phyloP scores from a whole-genome alignment of 495 filamentous ascomycete species.

The Aspergillus asperescens region DNA sequence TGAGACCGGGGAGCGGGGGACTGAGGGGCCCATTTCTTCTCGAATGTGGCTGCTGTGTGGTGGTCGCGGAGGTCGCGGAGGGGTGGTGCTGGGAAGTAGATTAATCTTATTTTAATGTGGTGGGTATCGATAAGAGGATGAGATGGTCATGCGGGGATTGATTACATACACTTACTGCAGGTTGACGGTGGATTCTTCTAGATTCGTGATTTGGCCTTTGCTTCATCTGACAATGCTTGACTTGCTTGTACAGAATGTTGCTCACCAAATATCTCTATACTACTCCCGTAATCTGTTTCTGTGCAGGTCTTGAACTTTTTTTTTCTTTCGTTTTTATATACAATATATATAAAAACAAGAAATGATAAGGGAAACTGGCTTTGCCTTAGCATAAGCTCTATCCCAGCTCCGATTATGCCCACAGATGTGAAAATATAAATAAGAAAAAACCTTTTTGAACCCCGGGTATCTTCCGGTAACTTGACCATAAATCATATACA shows the following conservation, averaged over 20 bases:
- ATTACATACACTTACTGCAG: too few relatives aligned
- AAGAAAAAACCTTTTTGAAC: conserved; percentile 4
- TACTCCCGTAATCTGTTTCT: too few relatives aligned
- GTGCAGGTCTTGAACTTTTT: too few relatives aligned
- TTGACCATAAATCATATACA: conserved; percentile 2
- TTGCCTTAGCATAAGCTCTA: background rate
- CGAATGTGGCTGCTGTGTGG: background rate
- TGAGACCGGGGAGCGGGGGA: conserved; percentile 55
- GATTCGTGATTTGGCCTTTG: background rate
- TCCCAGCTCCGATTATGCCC: conserved; percentile 2
- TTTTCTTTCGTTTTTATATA: background rate
- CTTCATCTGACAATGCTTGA: too few relatives aligned
- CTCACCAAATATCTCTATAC: too few relatives aligned
- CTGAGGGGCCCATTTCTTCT: conserved; percentile 34
- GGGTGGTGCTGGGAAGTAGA: background rate
- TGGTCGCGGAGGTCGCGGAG: background rate
- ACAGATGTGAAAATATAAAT: background rate
- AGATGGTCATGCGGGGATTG: background rate
- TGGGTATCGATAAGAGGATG: background rate
- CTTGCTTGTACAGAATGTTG: too few relatives aligned
- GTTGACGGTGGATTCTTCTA: background rate
- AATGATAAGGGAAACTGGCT: background rate
- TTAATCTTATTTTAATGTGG: background rate
- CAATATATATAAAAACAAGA: too few relatives aligned
- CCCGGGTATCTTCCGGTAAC: conserved; percentile 7